Conservation (phyloP, 306 rosid species). For the Pyrus bretschneideri region DNA sequence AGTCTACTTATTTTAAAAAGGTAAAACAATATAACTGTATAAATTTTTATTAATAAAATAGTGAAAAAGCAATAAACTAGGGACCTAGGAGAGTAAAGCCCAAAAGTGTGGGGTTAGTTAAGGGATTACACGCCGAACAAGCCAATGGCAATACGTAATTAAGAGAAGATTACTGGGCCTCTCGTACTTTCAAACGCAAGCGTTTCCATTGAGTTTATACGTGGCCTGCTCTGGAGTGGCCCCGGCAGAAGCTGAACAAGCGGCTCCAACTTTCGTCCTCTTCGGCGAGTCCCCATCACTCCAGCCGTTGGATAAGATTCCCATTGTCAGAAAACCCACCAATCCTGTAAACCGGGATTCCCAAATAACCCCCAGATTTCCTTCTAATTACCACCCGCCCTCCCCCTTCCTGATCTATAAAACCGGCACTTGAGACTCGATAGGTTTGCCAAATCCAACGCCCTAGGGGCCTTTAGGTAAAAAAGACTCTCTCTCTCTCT, state of each 20-base stretch:
- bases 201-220: constrained; percentile 18
- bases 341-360: background rate
- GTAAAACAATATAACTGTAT: too few species aligned
- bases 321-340: constrained; percentile 7
- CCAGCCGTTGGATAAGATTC: constrained; percentile 70
- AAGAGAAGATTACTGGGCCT: constrained; percentile 15
- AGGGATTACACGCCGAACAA: background rate
- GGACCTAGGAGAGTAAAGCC: background rate
- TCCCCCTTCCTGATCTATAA: constrained; percentile 29
- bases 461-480: constrained; percentile 43
- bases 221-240: constrained; percentile 34
- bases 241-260: constrained; percentile 15
- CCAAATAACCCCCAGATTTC: background rate
- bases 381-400: constrained; percentile 25
- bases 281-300: constrained; percentile 20
- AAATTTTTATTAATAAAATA: background rate
- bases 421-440: constrained; percentile 59
- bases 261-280: constrained; percentile 31
- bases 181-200: constrained; percentile 25
- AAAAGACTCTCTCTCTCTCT: background rate
- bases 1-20: background rate
- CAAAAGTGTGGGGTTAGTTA: constrained; percentile 1
- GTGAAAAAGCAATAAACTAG: background rate
- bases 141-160: constrained; percentile 21
- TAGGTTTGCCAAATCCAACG: constrained; percentile 90